phyloP scores from a whole-genome alignment of 1,284 basidiomycete species.

The Leccinum angustisporum region DNA sequence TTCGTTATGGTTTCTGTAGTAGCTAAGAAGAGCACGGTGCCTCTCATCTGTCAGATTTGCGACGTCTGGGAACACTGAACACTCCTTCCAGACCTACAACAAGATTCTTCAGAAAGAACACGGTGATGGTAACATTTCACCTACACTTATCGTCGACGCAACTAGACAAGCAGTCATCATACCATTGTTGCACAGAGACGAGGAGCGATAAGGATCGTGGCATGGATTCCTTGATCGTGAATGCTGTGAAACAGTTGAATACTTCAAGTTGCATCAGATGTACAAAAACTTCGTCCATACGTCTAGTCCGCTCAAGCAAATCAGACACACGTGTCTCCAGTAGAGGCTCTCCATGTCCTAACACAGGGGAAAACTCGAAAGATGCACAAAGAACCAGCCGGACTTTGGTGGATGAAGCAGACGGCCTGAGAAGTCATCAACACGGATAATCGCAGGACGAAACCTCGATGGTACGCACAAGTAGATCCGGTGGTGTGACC shows the following conservation, averaged over 20 bases:
- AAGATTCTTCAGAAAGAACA: not conserved
- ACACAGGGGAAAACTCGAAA: slow-evolving; percentile 13
- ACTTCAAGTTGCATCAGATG: too few relatives aligned
- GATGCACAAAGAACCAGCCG: slow-evolving; percentile 13
- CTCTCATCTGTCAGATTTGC: too few relatives aligned
- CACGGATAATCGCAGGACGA: not conserved
- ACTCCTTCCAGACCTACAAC: too few relatives aligned
- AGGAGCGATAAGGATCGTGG: not conserved
- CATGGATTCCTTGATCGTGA: not conserved
- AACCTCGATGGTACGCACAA: too few relatives aligned
- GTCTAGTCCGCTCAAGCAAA: not conserved
- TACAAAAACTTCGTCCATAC: not conserved
- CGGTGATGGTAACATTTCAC: not conserved
- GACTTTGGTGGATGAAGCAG: not conserved
- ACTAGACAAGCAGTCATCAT: not conserved
- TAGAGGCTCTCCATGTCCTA: slow-evolving; percentile 14
- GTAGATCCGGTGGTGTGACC: too few relatives aligned
- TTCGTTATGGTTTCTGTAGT: too few relatives aligned
- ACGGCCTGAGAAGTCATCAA: slow-evolving; percentile 6
- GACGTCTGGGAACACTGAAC: too few relatives aligned
- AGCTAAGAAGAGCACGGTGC: too few relatives aligned
- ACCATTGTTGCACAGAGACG: not conserved
- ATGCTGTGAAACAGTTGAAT: not conserved
- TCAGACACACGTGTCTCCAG: not conserved
- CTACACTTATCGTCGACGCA: not conserved